Conservation (phyloP, 2,329 filamentous ascomycete genomes). For the Fusarium palustre region DNA sequence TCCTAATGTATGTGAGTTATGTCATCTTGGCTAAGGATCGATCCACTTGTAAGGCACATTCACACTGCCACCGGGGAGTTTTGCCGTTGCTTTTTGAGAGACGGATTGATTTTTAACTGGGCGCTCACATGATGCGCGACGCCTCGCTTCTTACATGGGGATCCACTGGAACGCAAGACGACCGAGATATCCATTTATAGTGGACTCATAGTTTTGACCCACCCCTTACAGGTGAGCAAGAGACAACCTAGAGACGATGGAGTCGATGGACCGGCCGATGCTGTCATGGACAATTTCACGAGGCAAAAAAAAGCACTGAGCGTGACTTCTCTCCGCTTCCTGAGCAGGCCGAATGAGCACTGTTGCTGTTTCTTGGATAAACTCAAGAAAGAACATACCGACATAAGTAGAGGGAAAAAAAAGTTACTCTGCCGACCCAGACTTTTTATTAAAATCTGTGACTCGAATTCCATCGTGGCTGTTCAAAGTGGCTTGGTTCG, state of each 20-base stretch:
- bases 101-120: conserved; percentile 3
- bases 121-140: conserved; percentile 1
- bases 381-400: too few relatives aligned
- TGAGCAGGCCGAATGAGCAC: conserved; percentile 29
- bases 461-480: conserved; percentile 29
- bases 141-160: background rate
- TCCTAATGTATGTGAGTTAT: background rate
- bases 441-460: conserved; percentile 16
- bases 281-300: conserved; percentile 40
- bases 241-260: conserved; percentile 5
- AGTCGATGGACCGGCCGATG: conserved; percentile 23
- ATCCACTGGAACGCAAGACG: conserved; percentile 24
- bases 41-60: conserved; percentile 34
- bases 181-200: conserved; percentile 33
- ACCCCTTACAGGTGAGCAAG: conserved; percentile 26
- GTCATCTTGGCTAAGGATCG: conserved; percentile 16
- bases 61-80: conserved; percentile 15
- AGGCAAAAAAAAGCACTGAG: conserved; percentile 11
- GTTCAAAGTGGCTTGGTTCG: conserved; percentile 37
- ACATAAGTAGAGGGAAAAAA: background rate
- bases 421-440: background rate
- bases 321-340: conserved; percentile 36
- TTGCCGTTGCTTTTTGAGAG: conserved; percentile 2
- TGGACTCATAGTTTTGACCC: conserved; percentile 11
- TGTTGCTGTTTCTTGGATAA: background rate